These are phyloP conservation scores for Fusarium incarnatum DNA, from an alignment of 2,329 filamentous ascomycete species.

Conservation along the genomic window DNA sequence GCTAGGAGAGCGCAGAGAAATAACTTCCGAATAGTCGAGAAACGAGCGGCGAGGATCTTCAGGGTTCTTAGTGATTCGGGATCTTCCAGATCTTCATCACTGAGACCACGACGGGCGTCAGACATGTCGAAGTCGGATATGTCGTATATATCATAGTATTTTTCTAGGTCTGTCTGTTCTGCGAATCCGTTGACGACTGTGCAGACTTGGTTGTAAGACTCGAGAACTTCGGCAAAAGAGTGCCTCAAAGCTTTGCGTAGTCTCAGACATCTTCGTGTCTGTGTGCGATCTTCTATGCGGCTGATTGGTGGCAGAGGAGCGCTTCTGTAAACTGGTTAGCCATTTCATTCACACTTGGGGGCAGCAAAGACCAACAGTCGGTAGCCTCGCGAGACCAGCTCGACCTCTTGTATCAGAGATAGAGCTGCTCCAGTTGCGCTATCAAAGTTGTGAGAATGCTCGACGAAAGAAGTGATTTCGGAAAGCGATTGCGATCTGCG, in stretches of 20 bases:
- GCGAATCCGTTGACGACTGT: slow-evolving; percentile 77
- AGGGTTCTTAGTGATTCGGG: slow-evolving; percentile 81
- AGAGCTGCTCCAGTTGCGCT: slow-evolving; percentile 79
- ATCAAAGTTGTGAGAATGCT: slow-evolving; percentile 84
- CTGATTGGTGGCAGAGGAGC: slow-evolving; percentile 92
- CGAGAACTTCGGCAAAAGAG: slow-evolving; percentile 76
- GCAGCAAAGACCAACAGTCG: slow-evolving; percentile 70
- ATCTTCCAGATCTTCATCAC: slow-evolving; percentile 79
- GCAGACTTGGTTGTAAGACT: slow-evolving; percentile 77
- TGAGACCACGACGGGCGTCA: slow-evolving; percentile 74
- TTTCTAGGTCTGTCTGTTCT: slow-evolving; percentile 84
- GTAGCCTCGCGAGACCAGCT: slow-evolving; percentile 91
- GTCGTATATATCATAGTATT: slow-evolving; percentile 92
- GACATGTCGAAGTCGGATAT: slow-evolving; percentile 78
- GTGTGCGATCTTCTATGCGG: slow-evolving; percentile 84
- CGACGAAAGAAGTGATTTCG: slow-evolving; percentile 75
- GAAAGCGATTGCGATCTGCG: slow-evolving; percentile 79
- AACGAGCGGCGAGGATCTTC: slow-evolving; percentile 82
- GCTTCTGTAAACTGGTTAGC: slow-evolving; percentile 67
- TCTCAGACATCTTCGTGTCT: slow-evolving; percentile 81
- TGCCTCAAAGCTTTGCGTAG: slow-evolving; percentile 80
- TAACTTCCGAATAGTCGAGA: slow-evolving; percentile 84
- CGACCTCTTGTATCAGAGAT: slow-evolving; percentile 91
- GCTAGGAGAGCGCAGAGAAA: slow-evolving; percentile 91
- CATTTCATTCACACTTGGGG: background rate